These are phyloP conservation scores for Fragaria ananassa DNA, from an alignment of 306 rosid species.

Conservation along the genomic window DNA sequence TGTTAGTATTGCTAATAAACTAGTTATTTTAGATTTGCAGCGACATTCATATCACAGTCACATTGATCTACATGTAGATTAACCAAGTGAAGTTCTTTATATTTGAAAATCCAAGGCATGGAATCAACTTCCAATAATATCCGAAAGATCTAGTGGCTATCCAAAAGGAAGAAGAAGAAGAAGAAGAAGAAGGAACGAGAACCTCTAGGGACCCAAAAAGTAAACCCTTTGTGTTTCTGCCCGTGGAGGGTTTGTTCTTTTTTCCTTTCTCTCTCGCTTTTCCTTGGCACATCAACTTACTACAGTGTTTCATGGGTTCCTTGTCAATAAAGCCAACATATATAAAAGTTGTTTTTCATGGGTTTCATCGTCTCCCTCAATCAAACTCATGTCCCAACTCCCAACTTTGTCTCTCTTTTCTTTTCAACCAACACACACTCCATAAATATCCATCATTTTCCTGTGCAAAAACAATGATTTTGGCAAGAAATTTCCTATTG, in stretches of 20 bases:
- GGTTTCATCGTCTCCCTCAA: slow-evolving; percentile 8
- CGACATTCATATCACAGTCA: too few relatives aligned
- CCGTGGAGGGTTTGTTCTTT: background rate
- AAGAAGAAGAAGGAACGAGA: background rate
- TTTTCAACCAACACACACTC: background rate
- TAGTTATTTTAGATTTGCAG: background rate
- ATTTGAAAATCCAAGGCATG: background rate
- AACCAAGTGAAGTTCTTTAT: background rate
- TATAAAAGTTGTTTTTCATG: slow-evolving; percentile 11
- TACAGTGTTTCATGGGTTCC: slow-evolving; percentile 1
- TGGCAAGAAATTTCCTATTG: background rate
- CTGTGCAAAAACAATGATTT: background rate
- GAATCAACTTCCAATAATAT: background rate
- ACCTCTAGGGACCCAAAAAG: background rate
- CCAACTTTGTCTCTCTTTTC: background rate
- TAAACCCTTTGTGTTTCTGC: background rate
- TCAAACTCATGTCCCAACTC: background rate
- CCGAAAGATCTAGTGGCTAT: background rate
- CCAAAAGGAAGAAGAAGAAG: background rate
- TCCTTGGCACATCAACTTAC: background rate
- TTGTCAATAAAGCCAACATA: background rate
- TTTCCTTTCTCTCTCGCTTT: background rate
- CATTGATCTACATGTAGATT: too few relatives aligned
- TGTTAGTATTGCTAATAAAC: background rate
- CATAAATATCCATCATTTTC: background rate